Conservation (phyloP, 805 yeast species). For the Yarrowia sp. region DNA sequence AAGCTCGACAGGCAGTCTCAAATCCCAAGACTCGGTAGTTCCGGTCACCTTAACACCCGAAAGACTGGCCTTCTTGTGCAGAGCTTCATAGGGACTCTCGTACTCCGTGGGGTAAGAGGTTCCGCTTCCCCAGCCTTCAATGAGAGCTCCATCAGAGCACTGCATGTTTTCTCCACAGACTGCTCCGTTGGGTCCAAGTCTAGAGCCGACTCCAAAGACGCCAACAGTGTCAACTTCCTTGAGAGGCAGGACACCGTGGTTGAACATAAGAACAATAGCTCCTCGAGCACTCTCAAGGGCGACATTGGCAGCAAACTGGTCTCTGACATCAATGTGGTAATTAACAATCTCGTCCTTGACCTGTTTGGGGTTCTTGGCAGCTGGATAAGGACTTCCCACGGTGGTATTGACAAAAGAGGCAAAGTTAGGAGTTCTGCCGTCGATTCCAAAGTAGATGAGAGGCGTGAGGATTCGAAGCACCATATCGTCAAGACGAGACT, state of each 20-base stretch:
- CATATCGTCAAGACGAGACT: conserved; percentile 65
- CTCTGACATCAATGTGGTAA: conserved; percentile 62
- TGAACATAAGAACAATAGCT: conserved; percentile 60
- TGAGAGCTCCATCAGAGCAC: conserved; percentile 60
- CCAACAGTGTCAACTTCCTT: conserved; percentile 52
- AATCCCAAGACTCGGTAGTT: conserved; percentile 8
- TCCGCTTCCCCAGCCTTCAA: conserved; percentile 72
- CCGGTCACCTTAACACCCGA: background rate
- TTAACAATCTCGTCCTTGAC: conserved; percentile 58
- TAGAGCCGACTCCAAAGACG: conserved; percentile 53
- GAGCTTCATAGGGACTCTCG: conserved; percentile 64
- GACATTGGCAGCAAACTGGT: conserved; percentile 54
- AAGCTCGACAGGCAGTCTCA: background rate
- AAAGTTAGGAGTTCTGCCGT: conserved; percentile 57
- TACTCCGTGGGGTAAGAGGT: conserved; percentile 62
- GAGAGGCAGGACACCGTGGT: conserved; percentile 61
- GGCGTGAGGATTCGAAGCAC: conserved; percentile 65
- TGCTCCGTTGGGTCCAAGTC: conserved; percentile 58
- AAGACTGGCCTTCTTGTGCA: conserved; percentile 52
- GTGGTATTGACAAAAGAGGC: conserved; percentile 65
- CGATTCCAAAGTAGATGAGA: conserved; percentile 45
- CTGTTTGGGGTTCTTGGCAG: conserved; percentile 54
- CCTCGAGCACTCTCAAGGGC: conserved; percentile 64
- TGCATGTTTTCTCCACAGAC: conserved; percentile 59
- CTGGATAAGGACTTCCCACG: conserved; percentile 49